A percentile compares a stretch with the other conserved stretches of the same genome.
These are phyloP conservation scores for Xylaria sp. DNA, from an alignment of 2,329 filamentous ascomycete species.

Conservation along the genomic window DNA sequence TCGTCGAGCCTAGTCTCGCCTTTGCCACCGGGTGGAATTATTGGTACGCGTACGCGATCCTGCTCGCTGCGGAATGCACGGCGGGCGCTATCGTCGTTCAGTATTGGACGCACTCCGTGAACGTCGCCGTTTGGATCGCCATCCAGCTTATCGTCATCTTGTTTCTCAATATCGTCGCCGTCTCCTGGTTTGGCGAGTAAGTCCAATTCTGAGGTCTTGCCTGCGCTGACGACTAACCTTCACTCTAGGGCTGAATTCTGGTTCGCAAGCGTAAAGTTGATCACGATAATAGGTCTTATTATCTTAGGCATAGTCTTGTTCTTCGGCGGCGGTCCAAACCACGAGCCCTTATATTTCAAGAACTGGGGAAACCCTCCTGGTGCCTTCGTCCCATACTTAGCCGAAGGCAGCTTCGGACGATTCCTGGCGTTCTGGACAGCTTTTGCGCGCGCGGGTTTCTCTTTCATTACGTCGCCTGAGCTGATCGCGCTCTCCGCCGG, in stretches of 20 bases:
- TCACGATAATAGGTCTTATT: constrained; percentile 67
- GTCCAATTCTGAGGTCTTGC: not conserved
- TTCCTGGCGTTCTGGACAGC: constrained; percentile 70
- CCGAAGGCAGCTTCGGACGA: constrained; percentile 57
- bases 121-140: constrained; percentile 68
- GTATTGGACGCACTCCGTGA: constrained; percentile 66
- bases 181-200: constrained; percentile 66
- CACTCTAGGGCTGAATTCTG: constrained; percentile 62
- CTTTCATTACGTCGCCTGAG: constrained; percentile 71
- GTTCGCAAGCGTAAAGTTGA: constrained; percentile 69
- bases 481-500: constrained; percentile 71
- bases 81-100: constrained; percentile 68
- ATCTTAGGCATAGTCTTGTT: constrained; percentile 66
- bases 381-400: constrained; percentile 60
- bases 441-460: constrained; percentile 68
- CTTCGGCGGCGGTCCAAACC: constrained; percentile 64
- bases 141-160: constrained; percentile 65
- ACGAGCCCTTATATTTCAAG: constrained; percentile 60
- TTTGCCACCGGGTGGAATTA: constrained; percentile 71
- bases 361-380: constrained; percentile 59
- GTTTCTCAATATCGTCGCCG: constrained; percentile 65
- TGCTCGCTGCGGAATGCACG: constrained; percentile 67
- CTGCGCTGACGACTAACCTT: constrained; percentile 3
- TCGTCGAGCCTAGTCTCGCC: constrained; percentile 64
- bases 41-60: constrained; percentile 69